Conservation (phyloP, 805 yeast genomes). For the Cyberlindnera euphorbiiphila region DNA sequence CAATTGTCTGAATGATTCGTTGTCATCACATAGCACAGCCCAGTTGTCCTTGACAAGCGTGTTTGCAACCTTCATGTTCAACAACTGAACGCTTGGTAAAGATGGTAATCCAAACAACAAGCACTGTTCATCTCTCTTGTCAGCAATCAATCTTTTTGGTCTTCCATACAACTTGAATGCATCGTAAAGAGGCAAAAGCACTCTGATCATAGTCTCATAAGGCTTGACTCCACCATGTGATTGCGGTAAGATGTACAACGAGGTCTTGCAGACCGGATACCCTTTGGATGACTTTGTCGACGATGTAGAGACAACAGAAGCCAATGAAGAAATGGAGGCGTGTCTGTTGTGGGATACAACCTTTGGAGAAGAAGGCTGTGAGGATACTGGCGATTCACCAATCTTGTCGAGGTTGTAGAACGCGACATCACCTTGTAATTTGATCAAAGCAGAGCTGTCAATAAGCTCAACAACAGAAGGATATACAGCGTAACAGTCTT, state of each 20-base stretch:
- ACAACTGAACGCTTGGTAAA: conserved; percentile 62
- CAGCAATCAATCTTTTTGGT: conserved; percentile 58
- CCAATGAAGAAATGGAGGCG: conserved; percentile 8
- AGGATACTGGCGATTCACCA: conserved; percentile 5
- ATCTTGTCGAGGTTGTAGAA: conserved; percentile 28
- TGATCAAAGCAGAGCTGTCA: conserved; percentile 53
- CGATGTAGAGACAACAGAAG: conserved; percentile 11
- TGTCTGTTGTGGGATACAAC: conserved; percentile 5
- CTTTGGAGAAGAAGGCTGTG: conserved; percentile 6
- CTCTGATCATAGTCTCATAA: conserved; percentile 68
- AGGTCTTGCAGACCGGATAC: conserved; percentile 11
- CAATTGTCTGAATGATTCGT: background rate
- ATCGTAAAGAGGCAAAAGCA: conserved; percentile 65
- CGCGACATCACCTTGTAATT: conserved; percentile 50
- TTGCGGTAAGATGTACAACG: conserved; percentile 60
- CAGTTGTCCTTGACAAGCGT: conserved; percentile 20
- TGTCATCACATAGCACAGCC: conserved; percentile 5
- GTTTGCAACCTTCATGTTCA: conserved; percentile 26
- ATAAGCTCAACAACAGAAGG: conserved; percentile 51
- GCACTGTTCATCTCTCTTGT: conserved; percentile 50
- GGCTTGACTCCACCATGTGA: conserved; percentile 69
- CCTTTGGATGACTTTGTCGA: conserved; percentile 14
- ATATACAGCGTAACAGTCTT: conserved; percentile 50
- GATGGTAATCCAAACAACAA: conserved; percentile 71
- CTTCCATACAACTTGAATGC: conserved; percentile 71